Percentiles rank a stretch among this genome's conserved stretches.
Evolutionary conservation across 1,139 yeast genomes (phyloP).

Genomic region (Sugiyamaella neomexicana): DNA sequence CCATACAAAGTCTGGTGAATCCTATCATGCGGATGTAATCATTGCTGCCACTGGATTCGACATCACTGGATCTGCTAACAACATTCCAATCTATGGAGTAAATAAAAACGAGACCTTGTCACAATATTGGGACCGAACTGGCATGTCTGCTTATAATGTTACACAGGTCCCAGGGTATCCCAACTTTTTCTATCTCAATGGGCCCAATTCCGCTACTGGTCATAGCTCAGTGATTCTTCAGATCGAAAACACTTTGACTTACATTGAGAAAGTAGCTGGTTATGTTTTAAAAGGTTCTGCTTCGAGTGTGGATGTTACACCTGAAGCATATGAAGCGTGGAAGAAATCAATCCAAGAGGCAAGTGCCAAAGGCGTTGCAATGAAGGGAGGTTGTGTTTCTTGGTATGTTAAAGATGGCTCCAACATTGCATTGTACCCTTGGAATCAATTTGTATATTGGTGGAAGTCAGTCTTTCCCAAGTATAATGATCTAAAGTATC

Average conservation of each 20-base stretch:
- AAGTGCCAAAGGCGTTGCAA: conserved; percentile 11
- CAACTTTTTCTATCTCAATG: conserved; percentile 23
- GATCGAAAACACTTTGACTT: conserved; percentile 23
- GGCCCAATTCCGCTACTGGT: conserved; percentile 27
- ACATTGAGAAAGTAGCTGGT: conserved; percentile 21
- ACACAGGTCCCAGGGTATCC: conserved; percentile 26
- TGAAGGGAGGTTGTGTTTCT: conserved; percentile 16
- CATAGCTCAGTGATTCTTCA: conserved; percentile 26
- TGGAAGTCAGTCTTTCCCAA: conserved; percentile 10
- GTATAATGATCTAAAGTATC: conserved; percentile 10
- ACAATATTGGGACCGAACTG: conserved; percentile 23
- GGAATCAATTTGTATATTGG: conserved; percentile 18
- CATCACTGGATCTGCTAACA: background rate
- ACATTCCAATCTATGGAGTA: conserved; percentile 18
- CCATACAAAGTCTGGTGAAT: conserved; percentile 28
- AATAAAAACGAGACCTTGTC: conserved; percentile 22
- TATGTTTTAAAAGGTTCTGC: conserved; percentile 22
- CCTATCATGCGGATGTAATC: conserved; percentile 34
- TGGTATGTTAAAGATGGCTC: conserved; percentile 23
- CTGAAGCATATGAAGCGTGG: conserved; percentile 20
- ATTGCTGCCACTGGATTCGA: conserved; percentile 38
- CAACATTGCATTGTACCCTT: conserved; percentile 24
- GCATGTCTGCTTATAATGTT: conserved; percentile 25
- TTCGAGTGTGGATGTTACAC: conserved; percentile 22
- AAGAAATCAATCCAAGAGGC: conserved; percentile 17